phyloP scores from a whole-genome alignment of 331 rosid genomes.

The Quercus lobata region DNA sequence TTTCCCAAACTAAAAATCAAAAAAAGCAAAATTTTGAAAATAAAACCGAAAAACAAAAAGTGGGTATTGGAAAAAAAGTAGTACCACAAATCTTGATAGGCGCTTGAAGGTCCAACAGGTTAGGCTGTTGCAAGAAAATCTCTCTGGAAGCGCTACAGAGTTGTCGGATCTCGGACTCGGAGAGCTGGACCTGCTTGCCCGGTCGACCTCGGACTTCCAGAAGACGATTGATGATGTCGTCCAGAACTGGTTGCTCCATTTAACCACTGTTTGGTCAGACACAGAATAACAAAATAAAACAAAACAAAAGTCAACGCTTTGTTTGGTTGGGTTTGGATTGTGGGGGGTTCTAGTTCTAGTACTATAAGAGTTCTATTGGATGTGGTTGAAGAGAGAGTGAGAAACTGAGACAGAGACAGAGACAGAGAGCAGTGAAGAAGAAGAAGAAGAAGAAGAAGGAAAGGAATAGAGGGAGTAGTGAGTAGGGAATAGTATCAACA shows the following conservation, averaged over 20 bases:
- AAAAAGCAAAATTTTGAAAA: background rate
- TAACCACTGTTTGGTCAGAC: background rate
- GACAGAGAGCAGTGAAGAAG: background rate
- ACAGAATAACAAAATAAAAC: background rate
- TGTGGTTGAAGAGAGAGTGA: constrained; percentile 7
- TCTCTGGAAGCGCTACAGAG: constrained; percentile 70
- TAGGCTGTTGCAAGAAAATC: constrained; percentile 82
- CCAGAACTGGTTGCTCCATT: constrained; percentile 77
- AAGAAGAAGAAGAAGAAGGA: constrained; percentile 1
- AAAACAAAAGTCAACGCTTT: constrained; percentile 38
- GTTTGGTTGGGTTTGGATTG: no score
- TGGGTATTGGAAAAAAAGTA: constrained; percentile 7
- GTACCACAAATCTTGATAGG: constrained; percentile 96
- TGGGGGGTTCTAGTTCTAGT: no score
- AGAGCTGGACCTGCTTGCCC: constrained; percentile 90
- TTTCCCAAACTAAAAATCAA: background rate
- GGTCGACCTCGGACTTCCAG: constrained; percentile 82
- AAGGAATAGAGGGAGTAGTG: background rate
- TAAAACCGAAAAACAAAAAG: background rate
- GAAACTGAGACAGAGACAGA: background rate
- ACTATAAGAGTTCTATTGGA: background rate
- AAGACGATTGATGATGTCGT: constrained; percentile 81
- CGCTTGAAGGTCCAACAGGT: constrained; percentile 78
- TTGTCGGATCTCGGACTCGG: constrained; percentile 92
- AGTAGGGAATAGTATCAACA: constrained; percentile 15